Evolutionary conservation across 352 stramenopile species (phyloP).

Genomic region (Pythium plurisporium): DNA sequence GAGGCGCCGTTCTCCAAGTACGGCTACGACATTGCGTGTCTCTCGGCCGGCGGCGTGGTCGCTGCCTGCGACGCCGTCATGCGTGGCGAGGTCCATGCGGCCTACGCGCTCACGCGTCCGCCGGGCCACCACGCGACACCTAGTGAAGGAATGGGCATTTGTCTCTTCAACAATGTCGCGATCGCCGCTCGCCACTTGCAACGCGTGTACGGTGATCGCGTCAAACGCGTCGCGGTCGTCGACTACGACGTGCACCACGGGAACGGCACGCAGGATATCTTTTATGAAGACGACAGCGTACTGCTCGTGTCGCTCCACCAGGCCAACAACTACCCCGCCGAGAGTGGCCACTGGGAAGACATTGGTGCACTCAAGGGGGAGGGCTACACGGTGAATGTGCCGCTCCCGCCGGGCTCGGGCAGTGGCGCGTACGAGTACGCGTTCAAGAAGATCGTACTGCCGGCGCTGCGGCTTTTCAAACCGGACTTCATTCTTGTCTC

Average conservation of each 20-base stretch:
- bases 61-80: constrained; percentile 57
- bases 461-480: constrained; percentile 59
- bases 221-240: constrained; percentile 91
- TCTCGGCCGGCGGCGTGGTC: constrained; percentile 68
- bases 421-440: constrained; percentile 64
- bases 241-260: constrained; percentile 96
- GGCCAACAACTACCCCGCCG: constrained; percentile 74
- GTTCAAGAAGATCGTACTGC: constrained; percentile 64
- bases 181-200: constrained; percentile 52
- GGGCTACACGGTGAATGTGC: constrained; percentile 80
- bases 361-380: constrained; percentile 34
- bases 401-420: constrained; percentile 74
- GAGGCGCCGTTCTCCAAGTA: constrained; percentile 70
- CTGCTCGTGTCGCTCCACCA: constrained; percentile 81
- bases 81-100: constrained; percentile 29
- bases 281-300: constrained; percentile 69
- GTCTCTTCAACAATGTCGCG: constrained; percentile 68
- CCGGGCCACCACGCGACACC: constrained; percentile 66
- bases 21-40: constrained; percentile 63
- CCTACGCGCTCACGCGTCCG: constrained; percentile 63
- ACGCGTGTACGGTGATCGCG: constrained; percentile 49
- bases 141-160: constrained; percentile 65
- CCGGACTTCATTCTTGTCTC: constrained; percentile 80
- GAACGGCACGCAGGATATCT: constrained; percentile 93
- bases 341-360: constrained; percentile 42